Evolutionary conservation across 2,329 filamentous ascomycete genomes (phyloP), one percentile per base, ranked within the genome.

Genomic region (Xylariaceae sp.): DNA sequence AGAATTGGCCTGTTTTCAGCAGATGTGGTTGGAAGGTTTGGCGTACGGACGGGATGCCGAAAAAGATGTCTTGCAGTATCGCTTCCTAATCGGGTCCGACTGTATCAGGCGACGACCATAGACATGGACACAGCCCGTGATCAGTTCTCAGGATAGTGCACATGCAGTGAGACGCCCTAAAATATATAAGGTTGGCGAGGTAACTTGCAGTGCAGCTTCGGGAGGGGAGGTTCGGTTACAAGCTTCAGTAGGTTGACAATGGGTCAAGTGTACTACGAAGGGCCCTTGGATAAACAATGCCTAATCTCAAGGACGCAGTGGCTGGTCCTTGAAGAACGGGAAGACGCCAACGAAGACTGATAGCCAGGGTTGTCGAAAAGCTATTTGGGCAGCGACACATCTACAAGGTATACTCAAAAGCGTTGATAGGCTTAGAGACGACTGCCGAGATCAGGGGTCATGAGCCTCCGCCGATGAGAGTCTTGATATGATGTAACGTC

Each of bases 161-260:
- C 49, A 56, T 53, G 47, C 53, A 52, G 42, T 51, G 56, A 55
- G 43, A 57, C 54, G 49, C 48, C 52, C 44, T 54, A 49, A 40
- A 55, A 47, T 43, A 55, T 51, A 39, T 39, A 52, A 46, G 33
- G 42, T 44, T 31, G 14, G 31, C 12, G 36, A 48, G 49, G 45
- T 47, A 44, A 42, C 46, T 45, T 51, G 48, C 45, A 44, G 57
- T 51, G 52, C 49, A 45, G 33, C 40, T n/a, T 42, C 38, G 27
- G 47, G 27, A 41, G 22, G 22, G 22, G 4, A 27, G 22, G 22
- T 27, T 27, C 22, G 22, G 7, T 27, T 43, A 44, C 39, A 44
- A 54, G 42, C 48, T 17, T 42, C 48, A 49, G 39, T 44, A 41
- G 38, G 45, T 51, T 46, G 48, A 48, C 38, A 18, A 40, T 45